Percentiles rank a stretch among this genome's conserved stretches.
phyloP scores from a whole-genome alignment of 805 yeast genomes.

The Pichia thaimueangensis region DNA sequence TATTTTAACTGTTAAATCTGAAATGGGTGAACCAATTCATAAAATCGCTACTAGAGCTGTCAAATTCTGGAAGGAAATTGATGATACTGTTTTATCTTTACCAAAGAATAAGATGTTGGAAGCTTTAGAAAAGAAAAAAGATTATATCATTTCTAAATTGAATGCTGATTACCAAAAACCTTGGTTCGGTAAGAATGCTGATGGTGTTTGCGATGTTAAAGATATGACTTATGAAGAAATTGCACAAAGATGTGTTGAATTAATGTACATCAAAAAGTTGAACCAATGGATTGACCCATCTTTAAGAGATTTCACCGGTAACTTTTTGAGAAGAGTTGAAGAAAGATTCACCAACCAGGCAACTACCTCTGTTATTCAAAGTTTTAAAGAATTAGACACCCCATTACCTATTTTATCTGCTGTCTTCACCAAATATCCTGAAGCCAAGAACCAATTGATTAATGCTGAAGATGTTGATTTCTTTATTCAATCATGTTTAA shows the following conservation, averaged over 20 bases:
- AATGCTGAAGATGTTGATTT: conserved; percentile 94
- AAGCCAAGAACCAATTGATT: conserved; percentile 72
- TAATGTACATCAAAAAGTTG: conserved; percentile 76
- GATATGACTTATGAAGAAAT: conserved; percentile 96
- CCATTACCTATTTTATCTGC: conserved; percentile 58
- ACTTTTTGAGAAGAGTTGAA: conserved; percentile 87
- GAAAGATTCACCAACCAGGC: conserved; percentile 75
- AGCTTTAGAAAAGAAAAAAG: conserved; percentile 76
- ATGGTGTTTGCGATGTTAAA: conserved; percentile 82
- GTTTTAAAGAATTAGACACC: conserved; percentile 55
- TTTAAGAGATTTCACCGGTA: conserved; percentile 81
- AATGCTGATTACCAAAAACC: conserved; percentile 97
- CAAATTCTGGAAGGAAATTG: conserved; percentile 94
- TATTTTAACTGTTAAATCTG: conserved; percentile 90
- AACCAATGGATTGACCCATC: conserved; percentile 83
- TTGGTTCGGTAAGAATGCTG: conserved; percentile 81
- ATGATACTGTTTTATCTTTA: conserved; percentile 82
- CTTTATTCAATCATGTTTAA: conserved; percentile 76
- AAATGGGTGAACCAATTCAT: conserved; percentile 99
- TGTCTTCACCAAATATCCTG: conserved; percentile 65
- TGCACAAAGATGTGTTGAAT: conserved; percentile 77
- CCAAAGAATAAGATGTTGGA: conserved; percentile 85
- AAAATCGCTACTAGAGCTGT: conserved; percentile 98
- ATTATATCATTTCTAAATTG: conserved; percentile 74
- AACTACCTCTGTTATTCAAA: conserved; percentile 67